These are phyloP conservation scores for Cryphonectria nitschkei DNA, from an alignment of 2,329 filamentous ascomycete species.

Conservation along the genomic window DNA sequence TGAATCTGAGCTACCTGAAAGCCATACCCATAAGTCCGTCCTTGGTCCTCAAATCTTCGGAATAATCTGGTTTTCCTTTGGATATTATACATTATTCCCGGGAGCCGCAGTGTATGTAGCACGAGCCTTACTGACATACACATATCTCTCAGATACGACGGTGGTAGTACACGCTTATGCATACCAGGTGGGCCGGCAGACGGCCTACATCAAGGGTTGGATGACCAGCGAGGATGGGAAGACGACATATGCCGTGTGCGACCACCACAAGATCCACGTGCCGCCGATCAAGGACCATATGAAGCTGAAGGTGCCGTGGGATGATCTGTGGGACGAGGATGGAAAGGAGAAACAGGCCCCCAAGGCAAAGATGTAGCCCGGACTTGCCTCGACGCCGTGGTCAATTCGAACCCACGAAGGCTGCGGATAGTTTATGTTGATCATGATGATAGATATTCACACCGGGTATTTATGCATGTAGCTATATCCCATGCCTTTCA, in stretches of 20 bases:
- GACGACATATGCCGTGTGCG: conserved; percentile 51
- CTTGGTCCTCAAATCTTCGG: background rate
- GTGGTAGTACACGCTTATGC: conserved; percentile 48
- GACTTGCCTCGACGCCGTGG: background rate
- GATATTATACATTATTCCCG: too few relatives aligned
- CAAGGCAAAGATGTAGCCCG: conserved; percentile 26
- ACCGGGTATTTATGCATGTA: background rate
- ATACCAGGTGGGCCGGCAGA: conserved; percentile 51
- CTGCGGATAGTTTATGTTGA: background rate
- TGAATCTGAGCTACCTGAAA: conserved; percentile 56
- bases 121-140: background rate
- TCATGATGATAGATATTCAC: background rate
- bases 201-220: conserved; percentile 53
- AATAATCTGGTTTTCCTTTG: too few relatives aligned
- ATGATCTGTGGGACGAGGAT: conserved; percentile 44
- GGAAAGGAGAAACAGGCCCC: conserved; percentile 24
- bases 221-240: conserved; percentile 54
- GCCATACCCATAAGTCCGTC: conserved; percentile 49
- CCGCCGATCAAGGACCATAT: conserved; percentile 45
- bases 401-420: background rate
- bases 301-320: conserved; percentile 45
- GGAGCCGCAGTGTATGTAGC: background rate
- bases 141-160: conserved; percentile 35
- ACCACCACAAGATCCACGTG: conserved; percentile 56
- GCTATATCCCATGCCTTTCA: background rate